A percentile compares a stretch with the other conserved stretches of the same genome.
phyloP scores from a whole-genome alignment of 345 rosid genomes.

The Aurinia saxatilis region DNA sequence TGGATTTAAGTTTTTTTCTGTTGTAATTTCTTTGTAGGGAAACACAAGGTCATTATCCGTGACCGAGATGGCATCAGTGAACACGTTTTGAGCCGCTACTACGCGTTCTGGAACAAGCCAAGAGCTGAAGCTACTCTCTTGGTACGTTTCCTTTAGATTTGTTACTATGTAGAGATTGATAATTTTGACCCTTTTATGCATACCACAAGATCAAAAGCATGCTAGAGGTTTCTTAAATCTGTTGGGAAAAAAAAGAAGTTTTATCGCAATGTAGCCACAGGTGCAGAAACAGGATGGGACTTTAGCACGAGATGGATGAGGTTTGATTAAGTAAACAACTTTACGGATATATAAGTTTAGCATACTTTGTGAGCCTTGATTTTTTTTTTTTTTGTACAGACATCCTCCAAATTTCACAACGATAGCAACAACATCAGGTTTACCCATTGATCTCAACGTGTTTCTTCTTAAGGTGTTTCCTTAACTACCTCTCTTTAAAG shows the following conservation, averaged over 20 bases:
- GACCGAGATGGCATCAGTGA: conserved; percentile 43
- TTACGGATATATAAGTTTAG: not conserved
- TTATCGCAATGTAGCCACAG: conserved; percentile 67
- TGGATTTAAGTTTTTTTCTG: not conserved
- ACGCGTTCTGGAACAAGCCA: conserved; percentile 86
- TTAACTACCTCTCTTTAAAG: not conserved
- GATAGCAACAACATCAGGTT: conserved; percentile 57
- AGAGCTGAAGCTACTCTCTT: conserved; percentile 66
- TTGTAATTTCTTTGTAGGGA: conserved; percentile 31
- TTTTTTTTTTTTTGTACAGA: conserved; percentile 28
- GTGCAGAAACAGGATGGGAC: conserved; percentile 95
- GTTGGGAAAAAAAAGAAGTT: conserved; percentile 51
- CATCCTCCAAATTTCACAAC: conserved; percentile 52
- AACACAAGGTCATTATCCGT: conserved; percentile 51
- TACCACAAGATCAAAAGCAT: conserved; percentile 48
- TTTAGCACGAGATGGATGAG: conserved; percentile 97
- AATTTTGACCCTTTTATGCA: not conserved
- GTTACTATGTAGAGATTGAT: not conserved
- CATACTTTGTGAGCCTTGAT: too few relatives aligned
- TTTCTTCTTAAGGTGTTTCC: conserved; percentile 55
- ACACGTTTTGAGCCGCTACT: conserved; percentile 65
- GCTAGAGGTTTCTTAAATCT: conserved; percentile 46
- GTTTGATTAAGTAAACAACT: conserved; percentile 10
- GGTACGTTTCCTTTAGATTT: conserved; percentile 33
- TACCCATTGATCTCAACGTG: conserved; percentile 83